Conservation (phyloP, 2,329 filamentous ascomycete species). For the Thelonectria rubi region DNA sequence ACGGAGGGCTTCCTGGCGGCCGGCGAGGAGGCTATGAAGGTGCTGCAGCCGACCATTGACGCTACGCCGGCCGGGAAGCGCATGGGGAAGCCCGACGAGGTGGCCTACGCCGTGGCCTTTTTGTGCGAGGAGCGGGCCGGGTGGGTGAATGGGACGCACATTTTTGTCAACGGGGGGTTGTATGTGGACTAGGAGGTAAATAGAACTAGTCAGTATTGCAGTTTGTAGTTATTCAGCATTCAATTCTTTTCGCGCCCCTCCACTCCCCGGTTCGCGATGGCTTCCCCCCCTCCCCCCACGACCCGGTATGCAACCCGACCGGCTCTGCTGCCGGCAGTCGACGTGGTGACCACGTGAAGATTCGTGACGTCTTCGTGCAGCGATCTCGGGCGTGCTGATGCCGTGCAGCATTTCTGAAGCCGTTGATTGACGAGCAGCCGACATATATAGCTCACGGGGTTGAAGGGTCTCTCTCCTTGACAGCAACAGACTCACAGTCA, state of each 20-base stretch:
- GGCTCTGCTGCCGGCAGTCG: background rate
- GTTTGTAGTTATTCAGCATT: too few species aligned
- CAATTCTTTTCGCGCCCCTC: background rate
- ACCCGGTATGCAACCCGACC: slow-evolving; percentile 15
- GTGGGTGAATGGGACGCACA: slow-evolving; percentile 56
- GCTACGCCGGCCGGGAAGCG: slow-evolving; percentile 53
- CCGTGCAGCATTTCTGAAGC: background rate
- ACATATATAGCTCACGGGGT: slow-evolving; percentile 14
- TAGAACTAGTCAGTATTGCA: background rate
- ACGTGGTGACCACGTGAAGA: background rate
- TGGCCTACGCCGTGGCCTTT: slow-evolving; percentile 57
- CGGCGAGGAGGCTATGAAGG: slow-evolving; percentile 46
- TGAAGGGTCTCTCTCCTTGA: background rate
- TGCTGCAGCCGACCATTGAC: slow-evolving; percentile 53
- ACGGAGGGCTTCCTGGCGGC: slow-evolving; percentile 49
- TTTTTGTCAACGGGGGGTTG: slow-evolving; percentile 42
- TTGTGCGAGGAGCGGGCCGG: slow-evolving; percentile 54
- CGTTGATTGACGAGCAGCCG: background rate
- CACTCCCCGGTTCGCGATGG: slow-evolving; percentile 14
- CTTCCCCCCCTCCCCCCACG: slow-evolving; percentile 10
- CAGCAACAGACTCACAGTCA: background rate
- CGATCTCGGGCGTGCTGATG: background rate
- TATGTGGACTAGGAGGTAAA: slow-evolving; percentile 21
- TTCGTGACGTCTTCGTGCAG: background rate
- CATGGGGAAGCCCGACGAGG: slow-evolving; percentile 55